Percentiles rank a stretch among this genome's conserved stretches.
phyloP scores from a whole-genome alignment of 495 filamentous ascomycete genomes.

The Viridothelium virens region DNA sequence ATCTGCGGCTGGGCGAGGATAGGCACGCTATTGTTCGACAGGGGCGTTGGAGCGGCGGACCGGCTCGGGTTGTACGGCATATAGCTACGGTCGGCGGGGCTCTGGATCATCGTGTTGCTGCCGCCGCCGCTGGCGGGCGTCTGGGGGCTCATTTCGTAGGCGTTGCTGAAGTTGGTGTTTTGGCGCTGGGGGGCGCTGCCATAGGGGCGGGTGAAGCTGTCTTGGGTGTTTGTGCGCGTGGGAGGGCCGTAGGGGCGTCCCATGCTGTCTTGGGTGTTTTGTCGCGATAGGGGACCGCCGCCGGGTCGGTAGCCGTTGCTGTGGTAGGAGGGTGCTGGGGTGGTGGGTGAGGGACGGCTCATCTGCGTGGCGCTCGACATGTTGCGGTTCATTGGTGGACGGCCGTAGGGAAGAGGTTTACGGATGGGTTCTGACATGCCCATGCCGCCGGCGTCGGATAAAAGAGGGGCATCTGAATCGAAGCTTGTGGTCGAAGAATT shows the following conservation, averaged over 20 bases:
- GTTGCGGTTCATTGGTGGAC: constrained; percentile 15
- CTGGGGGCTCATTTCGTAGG: constrained; percentile 26
- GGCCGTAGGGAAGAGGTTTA: constrained; percentile 11
- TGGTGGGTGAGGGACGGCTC: constrained; percentile 15
- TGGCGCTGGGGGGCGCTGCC: not conserved
- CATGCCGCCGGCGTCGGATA: constrained; percentile 44
- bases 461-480: constrained; percentile 51
- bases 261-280: constrained; percentile 25
- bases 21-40: constrained; percentile 19
- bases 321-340: constrained; percentile 10
- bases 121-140: not conserved
- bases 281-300: constrained; percentile 14
- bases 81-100: not conserved
- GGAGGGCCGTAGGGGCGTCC: constrained; percentile 12
- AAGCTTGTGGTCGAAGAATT: constrained; percentile 41
- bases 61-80: constrained; percentile 4
- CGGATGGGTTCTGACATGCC: constrained; percentile 1
- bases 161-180: constrained; percentile 3
- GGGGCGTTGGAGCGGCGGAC: not conserved
- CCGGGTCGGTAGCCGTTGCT: constrained; percentile 14
- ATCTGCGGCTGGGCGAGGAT: constrained; percentile 13
- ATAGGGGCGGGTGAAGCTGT: constrained; percentile 11
- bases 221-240: constrained; percentile 16
- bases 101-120: not conserved
- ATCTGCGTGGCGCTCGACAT: constrained; percentile 16